Base-by-base conservation (phyloP, 75 land plant genomes). In the Pinus taeda region DNA sequence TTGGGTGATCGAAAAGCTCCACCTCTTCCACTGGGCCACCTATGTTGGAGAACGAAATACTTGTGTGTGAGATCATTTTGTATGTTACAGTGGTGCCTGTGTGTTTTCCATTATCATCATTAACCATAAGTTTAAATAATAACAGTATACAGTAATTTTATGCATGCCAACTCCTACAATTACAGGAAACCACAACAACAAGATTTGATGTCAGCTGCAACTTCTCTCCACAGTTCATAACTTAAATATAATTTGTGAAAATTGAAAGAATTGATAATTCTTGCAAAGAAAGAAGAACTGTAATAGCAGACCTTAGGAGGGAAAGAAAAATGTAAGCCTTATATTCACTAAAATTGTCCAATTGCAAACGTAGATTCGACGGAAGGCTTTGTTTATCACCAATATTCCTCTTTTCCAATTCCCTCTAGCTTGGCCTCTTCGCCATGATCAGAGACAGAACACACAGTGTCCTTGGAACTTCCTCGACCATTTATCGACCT, bases 1-100 rank as follows among this genome's bases (percentile, higher is more conserved):
- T 79, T 13, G 85, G 88, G 76, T 91, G 85, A 24, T 89, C 96
- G 80, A 61, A 79, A 60, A 93, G 88, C 55, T 79, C 76, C 9
- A 95, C 76, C 42, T 89, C 88, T 61, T 95, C 96, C 0, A 22
- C n/a, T 2, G 98, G 96, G 7, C 98, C 98, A 58, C 87, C 79
- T 15, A 95, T 75, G 60, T 91, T 95, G 14, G 98, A 95, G 57
- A 88, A 81, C 6, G 93, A 77, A 62, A 95, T 73, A 7, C 92
- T 93, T 11, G 93, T 88, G 81, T 93, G 85, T 6, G 70, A 21
- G 5, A 87, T 20, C 45, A 81, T 64, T 67, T 78, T 81, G 66
- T 86, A 80, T 5, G 81, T 77, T n/a, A 91, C 22, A 8, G 61
- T 57, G 14, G 87, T 74, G 33, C 85, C 82, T 26, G 78, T 82